phyloP scores from a whole-genome alignment of 768 basidiomycete species.

The Tulasnella calospora region DNA sequence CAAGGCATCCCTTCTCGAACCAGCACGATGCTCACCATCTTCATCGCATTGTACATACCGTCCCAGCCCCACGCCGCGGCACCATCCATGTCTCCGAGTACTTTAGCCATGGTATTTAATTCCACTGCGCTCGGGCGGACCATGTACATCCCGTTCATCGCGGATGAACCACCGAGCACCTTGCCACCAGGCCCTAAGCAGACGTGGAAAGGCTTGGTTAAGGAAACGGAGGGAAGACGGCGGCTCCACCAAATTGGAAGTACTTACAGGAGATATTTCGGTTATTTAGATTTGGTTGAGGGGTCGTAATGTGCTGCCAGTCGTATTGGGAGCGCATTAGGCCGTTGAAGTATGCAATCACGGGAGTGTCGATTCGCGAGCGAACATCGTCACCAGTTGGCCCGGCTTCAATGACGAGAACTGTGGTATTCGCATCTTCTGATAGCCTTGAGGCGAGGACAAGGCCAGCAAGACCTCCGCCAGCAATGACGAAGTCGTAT shows the following conservation, averaged over 20 bases:
- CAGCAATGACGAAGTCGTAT: constrained; percentile 25
- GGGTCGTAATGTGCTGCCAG: constrained; percentile 50
- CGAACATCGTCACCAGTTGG: constrained; percentile 21
- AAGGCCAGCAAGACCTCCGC: constrained; percentile 27
- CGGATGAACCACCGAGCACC: constrained; percentile 63
- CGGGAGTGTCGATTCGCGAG: constrained; percentile 44
- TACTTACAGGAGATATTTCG: constrained; percentile 40
- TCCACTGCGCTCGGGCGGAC: constrained; percentile 51
- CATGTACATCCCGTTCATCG: constrained; percentile 66
- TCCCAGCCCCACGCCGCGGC: constrained; percentile 46
- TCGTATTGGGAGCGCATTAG: constrained; percentile 49
- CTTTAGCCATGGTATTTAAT: constrained; percentile 45
- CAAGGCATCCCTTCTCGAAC: not conserved
- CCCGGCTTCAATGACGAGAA: constrained; percentile 28
- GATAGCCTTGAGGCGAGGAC: constrained; percentile 26
- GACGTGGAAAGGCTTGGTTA: not conserved
- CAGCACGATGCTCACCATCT: constrained; percentile 29
- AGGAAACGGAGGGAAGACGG: not conserved
- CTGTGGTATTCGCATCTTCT: constrained; percentile 21
- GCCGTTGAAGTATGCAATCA: constrained; percentile 50
- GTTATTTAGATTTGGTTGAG: constrained; percentile 45
- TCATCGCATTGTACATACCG: constrained; percentile 44
- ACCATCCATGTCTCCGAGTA: constrained; percentile 31
- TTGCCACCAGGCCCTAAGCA: constrained; percentile 43
- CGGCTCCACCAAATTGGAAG: not conserved